Evolutionary conservation across 2,329 filamentous ascomycete species (phyloP).

Genomic region (Eurotiales sp.): DNA sequence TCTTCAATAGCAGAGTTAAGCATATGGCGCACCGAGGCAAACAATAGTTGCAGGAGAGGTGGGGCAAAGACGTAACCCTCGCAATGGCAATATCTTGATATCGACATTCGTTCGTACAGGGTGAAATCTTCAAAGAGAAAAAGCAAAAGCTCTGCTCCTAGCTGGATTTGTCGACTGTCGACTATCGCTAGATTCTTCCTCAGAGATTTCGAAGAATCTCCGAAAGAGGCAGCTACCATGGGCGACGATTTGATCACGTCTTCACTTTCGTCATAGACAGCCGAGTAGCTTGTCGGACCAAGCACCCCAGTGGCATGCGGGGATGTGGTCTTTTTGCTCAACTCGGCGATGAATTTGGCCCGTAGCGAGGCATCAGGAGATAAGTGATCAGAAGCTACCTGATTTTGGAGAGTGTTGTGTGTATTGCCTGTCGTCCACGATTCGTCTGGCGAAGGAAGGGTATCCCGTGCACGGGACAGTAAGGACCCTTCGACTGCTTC

Average conservation of each 20-base stretch:
- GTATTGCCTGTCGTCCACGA: slow-evolving; percentile 1
- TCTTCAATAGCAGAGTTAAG: slow-evolving; percentile 13
- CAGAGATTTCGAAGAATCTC: slow-evolving; percentile 1
- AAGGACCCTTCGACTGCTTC: neutral
- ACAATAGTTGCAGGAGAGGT: slow-evolving; percentile 18
- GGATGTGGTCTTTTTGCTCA: slow-evolving; percentile 5
- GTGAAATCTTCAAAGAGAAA: slow-evolving; percentile 20
- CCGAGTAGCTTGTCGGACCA: slow-evolving; percentile 20
- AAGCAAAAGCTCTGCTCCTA: slow-evolving; percentile 21
- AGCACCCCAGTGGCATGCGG: slow-evolving; percentile 14
- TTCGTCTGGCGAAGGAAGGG: neutral
- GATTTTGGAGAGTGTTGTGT: neutral
- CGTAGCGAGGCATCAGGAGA: slow-evolving; percentile 3
- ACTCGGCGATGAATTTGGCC: slow-evolving; percentile 10
- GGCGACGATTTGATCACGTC: slow-evolving; percentile 8
- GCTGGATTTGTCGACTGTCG: slow-evolving; percentile 17
- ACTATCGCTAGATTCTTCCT: slow-evolving; percentile 11
- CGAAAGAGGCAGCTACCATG: neutral
- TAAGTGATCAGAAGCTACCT: neutral
- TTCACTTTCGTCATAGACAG: slow-evolving; percentile 17
- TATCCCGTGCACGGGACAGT: neutral
- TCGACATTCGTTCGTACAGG: slow-evolving; percentile 18
- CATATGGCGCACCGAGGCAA: slow-evolving; percentile 19
- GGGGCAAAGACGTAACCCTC: slow-evolving; percentile 22
- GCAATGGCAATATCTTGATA: slow-evolving; percentile 17